phyloP scores from a whole-genome alignment of 139 green algal species.

The Chlorella sp. region DNA sequence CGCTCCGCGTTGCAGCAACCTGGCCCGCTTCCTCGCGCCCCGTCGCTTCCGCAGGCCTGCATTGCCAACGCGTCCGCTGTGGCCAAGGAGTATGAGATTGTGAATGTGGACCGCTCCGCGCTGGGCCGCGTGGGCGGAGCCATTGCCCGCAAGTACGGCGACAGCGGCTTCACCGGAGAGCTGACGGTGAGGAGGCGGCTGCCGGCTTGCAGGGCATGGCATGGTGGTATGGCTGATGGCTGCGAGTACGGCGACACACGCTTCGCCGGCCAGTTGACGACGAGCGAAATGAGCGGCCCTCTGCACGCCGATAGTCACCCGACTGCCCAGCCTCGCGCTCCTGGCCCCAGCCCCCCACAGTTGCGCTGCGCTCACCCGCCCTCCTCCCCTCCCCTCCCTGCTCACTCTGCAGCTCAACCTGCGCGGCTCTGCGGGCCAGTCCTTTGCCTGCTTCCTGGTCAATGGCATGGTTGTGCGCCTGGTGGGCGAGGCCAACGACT shows the following conservation, averaged over 20 bases:
- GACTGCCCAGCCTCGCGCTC: too few species aligned
- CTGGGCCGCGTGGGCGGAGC: constrained; percentile 82
- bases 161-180: constrained; percentile 27
- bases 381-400: too few species aligned
- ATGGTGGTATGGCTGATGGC: too few species aligned
- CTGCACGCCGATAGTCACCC: too few species aligned
- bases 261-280: too few species aligned
- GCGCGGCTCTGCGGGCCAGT: constrained; percentile 84
- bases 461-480: constrained; percentile 83
- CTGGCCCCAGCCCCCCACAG: too few species aligned
- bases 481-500: constrained; percentile 98
- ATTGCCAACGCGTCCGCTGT: neutral
- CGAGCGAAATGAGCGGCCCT: too few species aligned
- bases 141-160: constrained; percentile 69
- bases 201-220: too few species aligned
- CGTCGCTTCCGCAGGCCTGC: neutral
- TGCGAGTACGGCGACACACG: too few species aligned
- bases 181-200: too few species aligned
- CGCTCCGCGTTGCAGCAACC: too few species aligned
- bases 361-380: too few species aligned
- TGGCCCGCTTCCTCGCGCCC: constrained; percentile 29
- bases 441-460: constrained; percentile 89
- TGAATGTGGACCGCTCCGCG: constrained; percentile 87
- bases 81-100: constrained; percentile 68
- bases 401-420: constrained; percentile 78